A percentile compares a stretch with the other conserved stretches of the same genome.
phyloP scores from a whole-genome alignment of 2,329 filamentous ascomycete genomes.

The Sporothrix curviconia region DNA sequence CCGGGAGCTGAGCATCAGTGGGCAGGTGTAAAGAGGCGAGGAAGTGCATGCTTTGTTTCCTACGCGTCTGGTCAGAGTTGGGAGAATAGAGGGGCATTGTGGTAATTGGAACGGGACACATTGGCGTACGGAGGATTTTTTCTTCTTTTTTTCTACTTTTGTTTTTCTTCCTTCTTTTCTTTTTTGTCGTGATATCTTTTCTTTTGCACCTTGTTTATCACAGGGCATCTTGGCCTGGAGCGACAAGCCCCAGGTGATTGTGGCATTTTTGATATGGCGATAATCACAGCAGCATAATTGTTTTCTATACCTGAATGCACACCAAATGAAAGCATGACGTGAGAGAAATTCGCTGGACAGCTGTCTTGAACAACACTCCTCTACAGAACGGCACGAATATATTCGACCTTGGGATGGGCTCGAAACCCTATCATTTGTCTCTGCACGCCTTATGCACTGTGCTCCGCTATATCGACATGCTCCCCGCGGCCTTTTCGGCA shows the following conservation, averaged over 20 bases:
- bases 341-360: no score
- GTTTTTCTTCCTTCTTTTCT: not conserved
- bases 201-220: not conserved
- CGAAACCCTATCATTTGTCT: not conserved
- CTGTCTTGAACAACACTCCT: no score
- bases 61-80: not conserved
- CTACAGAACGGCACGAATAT: no score
- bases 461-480: not conserved
- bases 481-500: no score
- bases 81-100: not conserved
- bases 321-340: no score
- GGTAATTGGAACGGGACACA: not conserved
- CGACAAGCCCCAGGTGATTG: no score
- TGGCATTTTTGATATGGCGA: no score
- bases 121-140: not conserved
- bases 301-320: no score
- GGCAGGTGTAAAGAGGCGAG: constrained; percentile 44
- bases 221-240: no score
- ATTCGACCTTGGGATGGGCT: not conserved
- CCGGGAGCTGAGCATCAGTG: constrained; percentile 86
- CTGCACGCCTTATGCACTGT: not conserved
- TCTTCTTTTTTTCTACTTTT: not conserved
- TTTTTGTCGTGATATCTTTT: not conserved
- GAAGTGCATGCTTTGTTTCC: no score
- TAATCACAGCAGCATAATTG: no score